phyloP scores from a whole-genome alignment of 768 basidiomycete genomes.

The Boletus vinaceobasis region DNA sequence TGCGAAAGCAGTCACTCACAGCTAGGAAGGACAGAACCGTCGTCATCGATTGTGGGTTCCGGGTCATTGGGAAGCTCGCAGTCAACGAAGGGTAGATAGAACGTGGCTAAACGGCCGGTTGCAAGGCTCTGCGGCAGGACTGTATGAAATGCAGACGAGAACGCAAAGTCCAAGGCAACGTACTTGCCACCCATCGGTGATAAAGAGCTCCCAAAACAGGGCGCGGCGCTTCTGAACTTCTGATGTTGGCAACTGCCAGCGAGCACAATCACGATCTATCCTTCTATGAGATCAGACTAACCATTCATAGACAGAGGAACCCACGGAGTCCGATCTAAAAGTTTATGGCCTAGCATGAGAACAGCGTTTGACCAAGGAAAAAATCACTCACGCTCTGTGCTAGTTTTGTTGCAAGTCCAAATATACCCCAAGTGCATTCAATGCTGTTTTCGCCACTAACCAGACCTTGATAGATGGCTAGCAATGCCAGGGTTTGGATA shows the following conservation, averaged over 20 bases:
- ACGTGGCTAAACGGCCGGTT: constrained; percentile 65
- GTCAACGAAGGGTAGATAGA: constrained; percentile 69
- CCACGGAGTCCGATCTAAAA: constrained; percentile 64
- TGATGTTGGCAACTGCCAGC: constrained; percentile 57
- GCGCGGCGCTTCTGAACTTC: constrained; percentile 71
- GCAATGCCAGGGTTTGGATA: constrained; percentile 60
- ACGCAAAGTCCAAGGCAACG: constrained; percentile 10
- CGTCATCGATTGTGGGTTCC: constrained; percentile 54
- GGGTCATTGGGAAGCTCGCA: constrained; percentile 64
- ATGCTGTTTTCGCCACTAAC: constrained; percentile 67
- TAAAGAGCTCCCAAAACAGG: constrained; percentile 72
- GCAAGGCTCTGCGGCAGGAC: constrained; percentile 51
- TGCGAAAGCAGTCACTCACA: constrained; percentile 41
- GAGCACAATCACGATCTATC: constrained; percentile 67
- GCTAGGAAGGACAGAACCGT: constrained; percentile 54
- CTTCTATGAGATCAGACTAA: constrained; percentile 12
- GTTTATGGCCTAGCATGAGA: constrained; percentile 1
- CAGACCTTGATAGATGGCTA: constrained; percentile 71
- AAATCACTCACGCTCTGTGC: constrained; percentile 59
- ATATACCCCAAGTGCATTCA: constrained; percentile 63
- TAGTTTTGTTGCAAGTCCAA: constrained; percentile 62
- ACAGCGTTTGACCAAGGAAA: background rate
- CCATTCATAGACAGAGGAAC: constrained; percentile 25
- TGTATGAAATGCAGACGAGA: background rate
- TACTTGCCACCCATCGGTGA: constrained; percentile 75